These are phyloP conservation scores for Acer negundo DNA, from an alignment of 345 rosid species.

Conservation along the genomic window DNA sequence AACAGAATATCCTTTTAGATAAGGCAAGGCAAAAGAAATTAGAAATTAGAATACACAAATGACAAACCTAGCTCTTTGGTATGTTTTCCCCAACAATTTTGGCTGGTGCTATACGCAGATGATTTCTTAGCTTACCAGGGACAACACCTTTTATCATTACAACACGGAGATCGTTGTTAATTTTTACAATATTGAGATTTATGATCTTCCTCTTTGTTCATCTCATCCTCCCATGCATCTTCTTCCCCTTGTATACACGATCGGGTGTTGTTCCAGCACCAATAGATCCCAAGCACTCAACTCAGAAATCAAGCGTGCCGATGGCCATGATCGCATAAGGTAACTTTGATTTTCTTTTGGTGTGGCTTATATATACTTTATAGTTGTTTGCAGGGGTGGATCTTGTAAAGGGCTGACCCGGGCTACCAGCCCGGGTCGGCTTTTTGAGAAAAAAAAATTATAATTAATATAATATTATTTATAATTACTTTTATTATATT, in stretches of 20 bases:
- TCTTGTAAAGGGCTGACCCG: no score
- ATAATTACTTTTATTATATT: no score
- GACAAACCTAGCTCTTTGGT: slow-evolving; percentile 81
- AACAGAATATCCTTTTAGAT: slow-evolving; percentile 1
- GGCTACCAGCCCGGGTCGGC: no score
- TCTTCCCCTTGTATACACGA: slow-evolving; percentile 90
- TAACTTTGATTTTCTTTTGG: no score
- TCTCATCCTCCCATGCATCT: slow-evolving; percentile 98
- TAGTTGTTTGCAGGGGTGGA: no score
- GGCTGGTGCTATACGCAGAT: slow-evolving; percentile 80
- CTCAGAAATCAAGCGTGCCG: no score
- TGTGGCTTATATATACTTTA: no score
- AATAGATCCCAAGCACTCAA: slow-evolving; percentile 89
- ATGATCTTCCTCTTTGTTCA: slow-evolving; percentile 77
- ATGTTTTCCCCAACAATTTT: slow-evolving; percentile 93
- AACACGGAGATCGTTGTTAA: slow-evolving; percentile 74
- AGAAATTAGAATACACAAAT: slow-evolving; percentile 12
- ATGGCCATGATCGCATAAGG: no score
- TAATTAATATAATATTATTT: no score
- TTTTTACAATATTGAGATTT: slow-evolving; percentile 81
- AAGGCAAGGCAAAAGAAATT: slow-evolving; percentile 5
- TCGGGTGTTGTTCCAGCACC: slow-evolving; percentile 97
- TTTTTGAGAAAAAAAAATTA: no score
- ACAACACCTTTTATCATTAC: slow-evolving; percentile 89
- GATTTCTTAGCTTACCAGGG: slow-evolving; percentile 94